Conservation (phyloP, 2,329 filamentous ascomycete species). For the Aureobasidium musti region DNA sequence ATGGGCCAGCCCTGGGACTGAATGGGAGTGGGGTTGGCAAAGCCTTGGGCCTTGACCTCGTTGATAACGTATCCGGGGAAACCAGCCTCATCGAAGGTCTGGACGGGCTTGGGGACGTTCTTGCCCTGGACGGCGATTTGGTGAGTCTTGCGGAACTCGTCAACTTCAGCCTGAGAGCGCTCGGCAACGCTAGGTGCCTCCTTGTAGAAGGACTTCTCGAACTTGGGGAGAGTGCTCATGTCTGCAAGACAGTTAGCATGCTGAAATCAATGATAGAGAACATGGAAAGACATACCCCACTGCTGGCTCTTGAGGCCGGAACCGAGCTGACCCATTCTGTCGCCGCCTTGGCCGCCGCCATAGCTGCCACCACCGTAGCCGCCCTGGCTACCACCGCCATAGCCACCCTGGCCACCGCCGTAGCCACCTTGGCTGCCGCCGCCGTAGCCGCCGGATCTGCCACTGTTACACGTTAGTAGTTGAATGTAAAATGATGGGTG, state of each 20-base stretch:
- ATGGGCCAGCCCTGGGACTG: conserved; percentile 99
- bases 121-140: conserved; percentile 79
- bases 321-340: conserved; percentile 92
- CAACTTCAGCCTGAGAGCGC: conserved; percentile 77
- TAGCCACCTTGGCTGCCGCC: conserved; percentile 36
- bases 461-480: conserved; percentile 6
- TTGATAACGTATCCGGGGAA: conserved; percentile 98
- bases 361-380: conserved; percentile 42
- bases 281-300: conserved; percentile 67
- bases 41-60: conserved; percentile 97
- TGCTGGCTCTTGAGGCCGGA: conserved; percentile 81
- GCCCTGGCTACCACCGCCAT: conserved; percentile 35
- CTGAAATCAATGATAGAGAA: conserved; percentile 8
- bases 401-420: conserved; percentile 36
- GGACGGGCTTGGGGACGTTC: conserved; percentile 88
- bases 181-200: conserved; percentile 77
- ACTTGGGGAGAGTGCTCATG: conserved; percentile 77
- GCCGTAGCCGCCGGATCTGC: conserved; percentile 29
- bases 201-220: conserved; percentile 99
- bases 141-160: conserved; percentile 82
- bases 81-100: conserved; percentile 95
- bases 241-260: conserved; percentile 58
- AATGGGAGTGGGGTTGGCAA: conserved; percentile 89
- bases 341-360: conserved; percentile 64
- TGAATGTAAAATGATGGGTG: not conserved